phyloP scores from a whole-genome alignment of 2,329 filamentous ascomycete species.

The Pyrenochaeta sp. region DNA sequence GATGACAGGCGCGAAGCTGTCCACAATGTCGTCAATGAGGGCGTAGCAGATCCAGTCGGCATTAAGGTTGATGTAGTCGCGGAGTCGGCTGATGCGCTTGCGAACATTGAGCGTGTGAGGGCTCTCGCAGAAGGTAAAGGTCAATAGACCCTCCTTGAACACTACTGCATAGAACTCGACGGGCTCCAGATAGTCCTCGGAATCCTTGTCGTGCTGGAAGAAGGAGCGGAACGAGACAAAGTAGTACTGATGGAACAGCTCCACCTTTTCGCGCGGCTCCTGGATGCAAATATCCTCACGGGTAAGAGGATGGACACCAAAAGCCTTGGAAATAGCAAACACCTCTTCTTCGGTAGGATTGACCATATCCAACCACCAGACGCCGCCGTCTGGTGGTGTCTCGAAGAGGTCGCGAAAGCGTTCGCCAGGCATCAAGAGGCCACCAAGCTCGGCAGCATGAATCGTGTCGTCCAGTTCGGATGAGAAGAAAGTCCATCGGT shows the following conservation, averaged over 20 bases:
- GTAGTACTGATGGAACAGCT: conserved; percentile 97
- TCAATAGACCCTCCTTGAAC: conserved; percentile 92
- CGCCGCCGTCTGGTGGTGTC: conserved; percentile 74
- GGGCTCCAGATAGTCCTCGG: conserved; percentile 86
- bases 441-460: conserved; percentile 87
- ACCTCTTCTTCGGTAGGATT: conserved; percentile 90
- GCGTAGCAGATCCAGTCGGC: conserved; percentile 99
- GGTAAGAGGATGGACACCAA: conserved; percentile 93
- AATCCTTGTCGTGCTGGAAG: conserved; percentile 79
- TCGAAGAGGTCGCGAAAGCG: conserved; percentile 88
- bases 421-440: conserved; percentile 87
- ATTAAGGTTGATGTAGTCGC: conserved; percentile 93
- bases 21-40: conserved; percentile 97
- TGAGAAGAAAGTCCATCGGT: conserved; percentile 96
- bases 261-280: conserved; percentile 97
- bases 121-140: conserved; percentile 91
- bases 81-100: conserved; percentile 88
- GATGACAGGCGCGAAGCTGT: conserved; percentile 91
- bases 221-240: conserved; percentile 98
- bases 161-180: conserved; percentile 98
- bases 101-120: conserved; percentile 88
- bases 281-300: conserved; percentile 96
- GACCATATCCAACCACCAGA: conserved; percentile 99
- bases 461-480: conserved; percentile 94
- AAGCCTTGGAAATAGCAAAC: conserved; percentile 87